A percentile compares a stretch with the other conserved stretches of the same genome.
Conservation (phyloP, 164 flowering plant species). For the Brasenia schreberi region DNA sequence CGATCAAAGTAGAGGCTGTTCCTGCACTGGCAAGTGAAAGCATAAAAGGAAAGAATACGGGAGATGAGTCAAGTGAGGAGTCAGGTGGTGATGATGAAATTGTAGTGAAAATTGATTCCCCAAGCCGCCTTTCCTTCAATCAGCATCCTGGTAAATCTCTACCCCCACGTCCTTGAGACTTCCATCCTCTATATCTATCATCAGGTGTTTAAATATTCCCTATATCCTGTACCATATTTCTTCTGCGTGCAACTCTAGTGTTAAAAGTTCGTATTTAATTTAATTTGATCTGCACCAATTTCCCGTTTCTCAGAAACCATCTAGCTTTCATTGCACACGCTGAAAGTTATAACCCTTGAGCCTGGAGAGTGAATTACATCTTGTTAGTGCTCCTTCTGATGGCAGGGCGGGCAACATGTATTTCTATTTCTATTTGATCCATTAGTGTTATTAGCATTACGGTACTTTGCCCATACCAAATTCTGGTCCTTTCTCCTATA, state of each 20-base stretch:
- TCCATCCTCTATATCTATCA: neutral
- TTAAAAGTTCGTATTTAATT: neutral
- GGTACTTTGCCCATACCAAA: too few relatives aligned
- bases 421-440: too few relatives aligned
- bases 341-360: too few relatives aligned
- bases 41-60: slow-evolving; percentile 6
- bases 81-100: slow-evolving; percentile 61
- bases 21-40: slow-evolving; percentile 9
- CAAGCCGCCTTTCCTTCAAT: slow-evolving; percentile 59
- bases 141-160: slow-evolving; percentile 14
- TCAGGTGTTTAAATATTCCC: neutral
- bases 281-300: too few relatives aligned
- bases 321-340: too few relatives aligned
- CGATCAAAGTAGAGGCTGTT: slow-evolving; percentile 1
- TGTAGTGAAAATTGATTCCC: slow-evolving; percentile 72
- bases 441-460: too few relatives aligned
- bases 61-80: slow-evolving; percentile 53
- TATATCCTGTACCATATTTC: neutral
- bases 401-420: too few relatives aligned
- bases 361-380: too few relatives aligned
- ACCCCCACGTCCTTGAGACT: neutral
- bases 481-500: too few relatives aligned
- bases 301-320: too few relatives aligned
- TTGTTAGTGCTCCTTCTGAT: too few relatives aligned
- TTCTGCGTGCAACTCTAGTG: neutral